phyloP scores from a whole-genome alignment of 2,329 filamentous ascomycete genomes.

The Colletotrichum tamarilloi region DNA sequence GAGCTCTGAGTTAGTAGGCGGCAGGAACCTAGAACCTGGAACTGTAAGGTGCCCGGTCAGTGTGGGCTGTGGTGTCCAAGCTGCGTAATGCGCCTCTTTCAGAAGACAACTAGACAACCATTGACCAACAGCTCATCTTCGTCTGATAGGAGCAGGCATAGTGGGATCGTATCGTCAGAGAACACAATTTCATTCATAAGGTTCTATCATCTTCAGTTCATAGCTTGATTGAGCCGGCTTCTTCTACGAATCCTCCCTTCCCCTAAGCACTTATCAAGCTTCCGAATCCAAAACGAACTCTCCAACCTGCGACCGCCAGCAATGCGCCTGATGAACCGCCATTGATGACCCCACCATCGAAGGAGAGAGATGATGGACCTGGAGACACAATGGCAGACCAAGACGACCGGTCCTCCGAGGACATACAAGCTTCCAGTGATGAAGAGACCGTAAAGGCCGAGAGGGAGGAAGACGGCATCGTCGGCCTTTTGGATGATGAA shows the following conservation, averaged over 20 bases:
- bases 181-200: background rate
- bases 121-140: constrained; percentile 17
- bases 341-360: constrained; percentile 35
- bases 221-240: background rate
- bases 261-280: constrained; percentile 16
- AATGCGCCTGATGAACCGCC: constrained; percentile 36
- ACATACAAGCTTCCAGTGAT: constrained; percentile 53
- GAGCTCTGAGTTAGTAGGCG: constrained; percentile 4
- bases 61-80: constrained; percentile 28
- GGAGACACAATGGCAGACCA: constrained; percentile 59
- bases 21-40: constrained; percentile 35
- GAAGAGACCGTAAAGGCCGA: constrained; percentile 55
- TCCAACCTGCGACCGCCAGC: constrained; percentile 20
- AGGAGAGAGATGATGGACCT: constrained; percentile 48
- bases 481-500: constrained; percentile 50
- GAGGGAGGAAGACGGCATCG: constrained; percentile 48
- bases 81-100: constrained; percentile 31
- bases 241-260: constrained; percentile 4
- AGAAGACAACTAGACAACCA: constrained; percentile 15
- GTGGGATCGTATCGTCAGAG: constrained; percentile 1
- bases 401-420: constrained; percentile 55
- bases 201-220: background rate
- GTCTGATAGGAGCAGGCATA: constrained; percentile 20
- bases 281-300: constrained; percentile 22
- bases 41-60: constrained; percentile 13